These are phyloP conservation scores for Sarocladium strictum DNA, from an alignment of 2,329 filamentous ascomycete genomes.

Conservation along the genomic window DNA sequence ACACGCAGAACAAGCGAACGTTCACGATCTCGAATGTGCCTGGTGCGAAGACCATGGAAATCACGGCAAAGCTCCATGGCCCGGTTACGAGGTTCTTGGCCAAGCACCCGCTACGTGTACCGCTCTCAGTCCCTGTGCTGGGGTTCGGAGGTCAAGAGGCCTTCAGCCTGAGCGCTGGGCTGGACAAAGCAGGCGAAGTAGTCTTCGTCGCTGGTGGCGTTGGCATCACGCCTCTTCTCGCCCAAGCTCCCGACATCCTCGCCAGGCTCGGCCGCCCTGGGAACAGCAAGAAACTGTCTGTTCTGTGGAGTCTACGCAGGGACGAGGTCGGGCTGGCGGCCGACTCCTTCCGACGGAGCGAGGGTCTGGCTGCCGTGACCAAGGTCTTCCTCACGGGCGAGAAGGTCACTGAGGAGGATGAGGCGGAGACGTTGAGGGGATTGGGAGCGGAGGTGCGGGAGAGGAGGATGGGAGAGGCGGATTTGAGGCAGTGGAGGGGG, in stretches of 20 bases:
- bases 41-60: conserved; percentile 32
- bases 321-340: neutral
- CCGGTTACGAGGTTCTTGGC: conserved; percentile 62
- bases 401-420: conserved; percentile 21
- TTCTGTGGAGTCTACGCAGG: conserved; percentile 52
- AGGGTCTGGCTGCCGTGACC: conserved; percentile 19
- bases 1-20: conserved; percentile 34
- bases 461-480: conserved; percentile 32
- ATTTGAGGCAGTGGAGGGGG: conserved; percentile 34
- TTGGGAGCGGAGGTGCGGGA: conserved; percentile 27
- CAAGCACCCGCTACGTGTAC: conserved; percentile 43
- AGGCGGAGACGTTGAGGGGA: conserved; percentile 27
- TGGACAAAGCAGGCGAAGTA: conserved; percentile 21
- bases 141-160: conserved; percentile 63
- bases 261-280: neutral
- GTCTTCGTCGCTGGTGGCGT: conserved; percentile 74
- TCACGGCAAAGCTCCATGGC: conserved; percentile 66
- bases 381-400: conserved; percentile 60
- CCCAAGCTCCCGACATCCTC: conserved; percentile 41
- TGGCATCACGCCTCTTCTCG: conserved; percentile 76
- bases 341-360: conserved; percentile 1
- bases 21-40: conserved; percentile 49
- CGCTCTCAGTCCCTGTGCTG: conserved; percentile 54
- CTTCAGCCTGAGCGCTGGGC: conserved; percentile 29
- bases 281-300: conserved; percentile 31